Evolutionary conservation across 2,329 filamentous ascomycete genomes (phyloP).

Genomic region (Fusarium proliferatum): DNA sequence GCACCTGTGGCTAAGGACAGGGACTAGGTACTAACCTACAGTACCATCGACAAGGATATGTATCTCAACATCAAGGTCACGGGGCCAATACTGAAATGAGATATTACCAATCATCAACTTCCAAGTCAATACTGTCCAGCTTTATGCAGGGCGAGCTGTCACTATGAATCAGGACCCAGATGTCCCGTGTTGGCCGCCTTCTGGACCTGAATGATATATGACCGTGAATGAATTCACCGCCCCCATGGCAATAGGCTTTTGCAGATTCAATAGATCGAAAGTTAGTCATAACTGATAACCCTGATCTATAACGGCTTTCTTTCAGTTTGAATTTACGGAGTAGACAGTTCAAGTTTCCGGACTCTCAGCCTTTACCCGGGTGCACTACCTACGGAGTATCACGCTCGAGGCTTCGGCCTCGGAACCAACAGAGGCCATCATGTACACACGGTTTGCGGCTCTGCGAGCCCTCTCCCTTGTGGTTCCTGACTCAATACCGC

Average conservation of each 20-base stretch:
- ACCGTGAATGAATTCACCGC: conserved; percentile 18
- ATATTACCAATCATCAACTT: conserved; percentile 36
- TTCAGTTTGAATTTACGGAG: neutral
- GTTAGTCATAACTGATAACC: neutral
- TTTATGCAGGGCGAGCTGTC: conserved; percentile 39
- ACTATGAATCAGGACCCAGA: conserved; percentile 13
- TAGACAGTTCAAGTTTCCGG: neutral
- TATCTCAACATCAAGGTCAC: conserved; percentile 22
- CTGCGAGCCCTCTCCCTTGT: conserved; percentile 15
- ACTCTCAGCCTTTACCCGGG: neutral
- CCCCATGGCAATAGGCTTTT: neutral
- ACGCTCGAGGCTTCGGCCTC: neutral
- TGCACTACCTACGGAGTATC: neutral
- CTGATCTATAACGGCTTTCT: neutral
- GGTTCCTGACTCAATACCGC: conserved; percentile 24
- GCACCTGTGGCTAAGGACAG: conserved; percentile 21
- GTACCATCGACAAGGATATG: conserved; percentile 9
- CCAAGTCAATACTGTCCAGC: conserved; percentile 9
- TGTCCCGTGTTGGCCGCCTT: conserved; percentile 14
- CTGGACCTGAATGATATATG: conserved; percentile 8
- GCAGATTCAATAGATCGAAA: neutral
- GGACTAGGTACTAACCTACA: conserved; percentile 4
- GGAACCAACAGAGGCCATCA: neutral
- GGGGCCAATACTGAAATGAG: conserved; percentile 8
- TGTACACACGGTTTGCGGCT: conserved; percentile 20